Conservation (phyloP, 352 stramenopile genomes). For the Globisporangium recalcitrans region DNA sequence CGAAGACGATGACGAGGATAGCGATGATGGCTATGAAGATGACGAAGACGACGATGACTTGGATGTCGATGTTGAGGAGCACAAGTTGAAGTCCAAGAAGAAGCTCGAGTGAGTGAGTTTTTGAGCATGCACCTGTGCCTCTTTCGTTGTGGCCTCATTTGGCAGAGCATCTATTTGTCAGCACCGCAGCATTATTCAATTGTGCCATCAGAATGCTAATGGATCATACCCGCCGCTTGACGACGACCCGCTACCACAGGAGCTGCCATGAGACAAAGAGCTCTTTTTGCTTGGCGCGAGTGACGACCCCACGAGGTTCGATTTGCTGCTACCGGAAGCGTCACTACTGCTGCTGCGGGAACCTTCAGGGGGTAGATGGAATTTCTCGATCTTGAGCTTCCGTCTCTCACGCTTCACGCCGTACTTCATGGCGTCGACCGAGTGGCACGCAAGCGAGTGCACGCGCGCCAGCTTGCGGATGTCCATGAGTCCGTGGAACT, state of each 20-base stretch:
- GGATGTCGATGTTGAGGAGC: constrained; percentile 16
- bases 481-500: constrained; percentile 54
- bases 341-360: constrained; percentile 31
- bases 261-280: not conserved
- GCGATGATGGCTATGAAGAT: constrained; percentile 22
- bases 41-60: constrained; percentile 2
- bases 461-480: constrained; percentile 55
- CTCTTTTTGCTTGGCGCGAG: not conserved
- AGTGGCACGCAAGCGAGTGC: constrained; percentile 50
- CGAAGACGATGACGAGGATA: constrained; percentile 6
- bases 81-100: constrained; percentile 34
- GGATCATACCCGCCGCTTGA: constrained; percentile 4
- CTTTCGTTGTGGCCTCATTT: not conserved
- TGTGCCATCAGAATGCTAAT: constrained; percentile 11
- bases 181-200: not conserved
- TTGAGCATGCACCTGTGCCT: not conserved
- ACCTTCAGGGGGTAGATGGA: constrained; percentile 62
- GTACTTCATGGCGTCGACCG: constrained; percentile 48
- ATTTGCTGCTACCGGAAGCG: constrained; percentile 5
- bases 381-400: constrained; percentile 77
- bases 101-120: not conserved
- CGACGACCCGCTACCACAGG: constrained; percentile 1
- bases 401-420: constrained; percentile 61
- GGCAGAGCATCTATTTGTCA: not conserved
- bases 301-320: constrained; percentile 12